A percentile compares a stretch with the other conserved stretches of the same genome.
Conservation (phyloP, 257 asterid species). For the Plectranthus barbatus region DNA sequence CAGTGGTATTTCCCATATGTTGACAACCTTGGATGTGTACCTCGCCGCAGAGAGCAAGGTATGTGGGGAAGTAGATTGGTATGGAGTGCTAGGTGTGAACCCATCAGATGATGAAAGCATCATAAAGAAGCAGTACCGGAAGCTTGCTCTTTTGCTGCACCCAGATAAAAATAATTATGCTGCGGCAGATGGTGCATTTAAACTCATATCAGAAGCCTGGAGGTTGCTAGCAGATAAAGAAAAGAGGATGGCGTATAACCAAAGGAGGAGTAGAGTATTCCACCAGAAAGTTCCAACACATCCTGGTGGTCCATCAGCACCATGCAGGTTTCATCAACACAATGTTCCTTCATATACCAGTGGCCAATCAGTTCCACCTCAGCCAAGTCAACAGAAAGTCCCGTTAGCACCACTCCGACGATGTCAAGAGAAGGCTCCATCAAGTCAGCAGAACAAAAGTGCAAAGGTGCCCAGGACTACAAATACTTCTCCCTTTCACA, state of each 20-base stretch:
- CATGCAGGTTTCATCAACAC: not conserved
- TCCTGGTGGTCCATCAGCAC: conserved; percentile 11
- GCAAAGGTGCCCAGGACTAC: conserved; percentile 24
- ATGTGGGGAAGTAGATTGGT: conserved; percentile 67
- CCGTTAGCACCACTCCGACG: not conserved
- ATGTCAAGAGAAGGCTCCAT: not conserved
- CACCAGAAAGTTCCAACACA: conserved; percentile 23
- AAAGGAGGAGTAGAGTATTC: conserved; percentile 25
- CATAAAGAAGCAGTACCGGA: conserved; percentile 54
- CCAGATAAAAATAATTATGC: conserved; percentile 64
- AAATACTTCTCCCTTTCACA: conserved; percentile 20
- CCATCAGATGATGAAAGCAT: conserved; percentile 56
- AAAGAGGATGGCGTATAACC: conserved; percentile 56
- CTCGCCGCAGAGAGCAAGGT: conserved; percentile 47
- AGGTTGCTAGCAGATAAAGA: conserved; percentile 47
- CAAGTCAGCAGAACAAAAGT: conserved; percentile 28
- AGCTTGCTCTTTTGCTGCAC: conserved; percentile 67
- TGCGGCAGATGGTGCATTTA: conserved; percentile 80
- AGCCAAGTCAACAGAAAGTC: not conserved
- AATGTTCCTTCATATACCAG: conserved; percentile 6
- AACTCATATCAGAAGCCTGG: conserved; percentile 63
- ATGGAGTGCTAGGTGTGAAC: conserved; percentile 48
- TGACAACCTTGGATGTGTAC: conserved; percentile 54
- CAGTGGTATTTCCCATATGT: conserved; percentile 50
- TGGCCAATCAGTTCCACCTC: conserved; percentile 29